phyloP scores from a whole-genome alignment of 305 asterid genomes.

The Fraxinus greggii region DNA sequence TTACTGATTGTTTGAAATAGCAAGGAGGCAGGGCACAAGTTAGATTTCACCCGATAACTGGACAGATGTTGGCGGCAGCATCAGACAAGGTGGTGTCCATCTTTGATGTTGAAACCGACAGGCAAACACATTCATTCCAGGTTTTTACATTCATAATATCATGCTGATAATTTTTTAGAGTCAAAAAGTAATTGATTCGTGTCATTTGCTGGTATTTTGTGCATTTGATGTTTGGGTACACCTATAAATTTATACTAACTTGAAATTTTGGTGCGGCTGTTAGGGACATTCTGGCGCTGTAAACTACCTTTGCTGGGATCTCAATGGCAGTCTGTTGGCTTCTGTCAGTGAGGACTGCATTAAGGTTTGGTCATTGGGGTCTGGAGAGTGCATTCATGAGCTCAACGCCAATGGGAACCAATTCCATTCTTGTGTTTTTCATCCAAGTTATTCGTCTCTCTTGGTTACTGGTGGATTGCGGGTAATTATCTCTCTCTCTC shows the following conservation, averaged over 20 bases:
- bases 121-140: slow-evolving; percentile 85
- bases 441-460: slow-evolving; percentile 84
- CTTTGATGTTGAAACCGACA: slow-evolving; percentile 85
- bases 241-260: not conserved
- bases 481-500: slow-evolving; percentile 42
- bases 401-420: slow-evolving; percentile 71
- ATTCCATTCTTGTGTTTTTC: slow-evolving; percentile 90
- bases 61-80: slow-evolving; percentile 87
- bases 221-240: not conserved
- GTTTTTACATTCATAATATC: slow-evolving; percentile 39
- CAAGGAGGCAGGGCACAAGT: slow-evolving; percentile 96
- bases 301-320: slow-evolving; percentile 94
- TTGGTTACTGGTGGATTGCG: slow-evolving; percentile 81
- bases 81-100: slow-evolving; percentile 84
- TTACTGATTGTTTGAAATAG: slow-evolving; percentile 37
- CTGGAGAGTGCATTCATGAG: slow-evolving; percentile 85
- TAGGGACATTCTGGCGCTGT: slow-evolving; percentile 82
- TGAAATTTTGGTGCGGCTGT: not conserved
- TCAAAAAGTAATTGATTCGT: not conserved
- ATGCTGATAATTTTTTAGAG: not conserved
- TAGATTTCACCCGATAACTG: slow-evolving; percentile 84
- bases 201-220: not conserved
- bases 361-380: slow-evolving; percentile 86
- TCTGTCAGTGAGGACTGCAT: slow-evolving; percentile 88
- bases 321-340: slow-evolving; percentile 77